Conservation (phyloP, 805 yeast genomes). For the Kazachstania africana region DNA sequence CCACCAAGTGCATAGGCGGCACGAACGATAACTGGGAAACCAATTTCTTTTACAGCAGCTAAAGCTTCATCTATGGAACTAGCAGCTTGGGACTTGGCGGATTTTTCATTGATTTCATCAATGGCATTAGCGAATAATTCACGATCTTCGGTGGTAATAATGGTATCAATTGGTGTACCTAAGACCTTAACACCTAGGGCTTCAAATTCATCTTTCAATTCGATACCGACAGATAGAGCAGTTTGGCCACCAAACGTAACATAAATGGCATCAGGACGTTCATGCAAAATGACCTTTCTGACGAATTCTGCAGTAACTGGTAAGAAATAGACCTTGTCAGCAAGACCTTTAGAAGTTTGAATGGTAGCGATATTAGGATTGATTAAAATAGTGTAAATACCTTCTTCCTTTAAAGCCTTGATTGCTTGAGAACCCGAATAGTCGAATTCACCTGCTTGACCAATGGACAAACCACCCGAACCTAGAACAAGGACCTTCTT, state of each 20-base stretch:
- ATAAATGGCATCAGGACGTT: conserved; percentile 94
- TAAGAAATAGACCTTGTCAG: conserved; percentile 93
- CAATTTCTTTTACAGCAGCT: conserved; percentile 72
- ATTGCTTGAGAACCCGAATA: conserved; percentile 98
- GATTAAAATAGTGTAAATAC: conserved; percentile 88
- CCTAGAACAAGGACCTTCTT: conserved; percentile 92
- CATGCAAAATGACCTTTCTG: conserved; percentile 86
- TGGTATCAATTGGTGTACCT: conserved; percentile 93
- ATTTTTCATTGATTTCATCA: conserved; percentile 90
- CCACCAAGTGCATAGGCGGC: conserved; percentile 98
- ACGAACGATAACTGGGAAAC: conserved; percentile 92
- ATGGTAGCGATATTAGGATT: conserved; percentile 98
- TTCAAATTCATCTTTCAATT: conserved; percentile 90
- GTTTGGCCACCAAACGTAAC: conserved; percentile 99
- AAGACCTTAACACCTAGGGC: conserved; percentile 78
- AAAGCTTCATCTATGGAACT: conserved; percentile 70
- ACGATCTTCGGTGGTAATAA: conserved; percentile 96
- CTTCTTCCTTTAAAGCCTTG: conserved; percentile 96
- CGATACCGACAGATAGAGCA: conserved; percentile 90
- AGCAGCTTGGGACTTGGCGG: conserved; percentile 89
- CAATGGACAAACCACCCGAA: conserved; percentile 96
- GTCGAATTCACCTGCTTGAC: conserved; percentile 99
- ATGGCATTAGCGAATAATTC: conserved; percentile 89
- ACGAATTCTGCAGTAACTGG: conserved; percentile 98
- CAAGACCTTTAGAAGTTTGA: conserved; percentile 94